Conservation (phyloP, 2,329 filamentous ascomycete genomes). For the Botryotinia convoluta region DNA sequence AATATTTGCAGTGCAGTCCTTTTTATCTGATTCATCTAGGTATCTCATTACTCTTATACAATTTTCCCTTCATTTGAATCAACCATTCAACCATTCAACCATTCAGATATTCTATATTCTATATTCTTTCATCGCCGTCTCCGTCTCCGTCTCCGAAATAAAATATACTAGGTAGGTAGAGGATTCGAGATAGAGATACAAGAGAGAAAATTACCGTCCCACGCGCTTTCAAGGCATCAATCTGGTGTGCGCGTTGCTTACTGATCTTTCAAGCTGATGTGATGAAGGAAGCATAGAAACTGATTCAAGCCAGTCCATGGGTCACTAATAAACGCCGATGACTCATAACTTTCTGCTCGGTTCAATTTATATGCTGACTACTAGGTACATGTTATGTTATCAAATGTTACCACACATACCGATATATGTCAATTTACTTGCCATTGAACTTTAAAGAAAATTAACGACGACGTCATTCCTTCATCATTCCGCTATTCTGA, state of each 20-base stretch:
- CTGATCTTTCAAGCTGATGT: background rate
- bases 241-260: constrained; percentile 5
- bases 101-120: no score
- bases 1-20: no score
- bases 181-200: background rate
- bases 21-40: background rate
- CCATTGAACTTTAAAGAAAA: no score
- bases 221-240: background rate
- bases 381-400: no score
- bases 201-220: background rate
- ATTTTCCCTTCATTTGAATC: background rate
- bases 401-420: background rate
- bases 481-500: no score
- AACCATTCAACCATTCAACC: background rate
- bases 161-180: background rate
- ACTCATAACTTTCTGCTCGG: background rate
- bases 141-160: no score
- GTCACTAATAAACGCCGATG: background rate
- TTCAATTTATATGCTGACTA: background rate
- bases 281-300: no score
- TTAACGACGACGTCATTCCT: background rate
- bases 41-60: background rate
- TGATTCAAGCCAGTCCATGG: background rate
- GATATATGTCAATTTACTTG: no score
- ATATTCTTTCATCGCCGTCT: background rate